A percentile compares a stretch with the other conserved stretches of the same genome.
phyloP scores from a whole-genome alignment of 2,329 filamentous ascomycete species.

The Calcarisporium arbuscula region DNA sequence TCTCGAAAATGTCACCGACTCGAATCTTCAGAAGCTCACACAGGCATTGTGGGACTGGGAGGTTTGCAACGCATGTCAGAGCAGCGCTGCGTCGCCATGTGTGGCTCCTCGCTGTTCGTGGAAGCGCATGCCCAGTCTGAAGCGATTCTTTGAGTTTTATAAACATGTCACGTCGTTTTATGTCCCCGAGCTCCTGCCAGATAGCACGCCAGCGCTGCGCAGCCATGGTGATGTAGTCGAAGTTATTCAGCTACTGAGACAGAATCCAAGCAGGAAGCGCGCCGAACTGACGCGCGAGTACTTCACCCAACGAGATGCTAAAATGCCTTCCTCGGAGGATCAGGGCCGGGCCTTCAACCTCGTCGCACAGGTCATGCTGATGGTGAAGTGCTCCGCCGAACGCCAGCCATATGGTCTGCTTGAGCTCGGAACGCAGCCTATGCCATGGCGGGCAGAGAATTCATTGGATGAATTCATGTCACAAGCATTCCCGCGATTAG shows the following conservation, averaged over 20 bases:
- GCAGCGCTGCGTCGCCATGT: too few species aligned
- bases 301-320: neutral
- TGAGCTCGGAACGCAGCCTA: conserved; percentile 1
- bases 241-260: neutral
- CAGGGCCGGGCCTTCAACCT: conserved; percentile 4
- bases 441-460: neutral
- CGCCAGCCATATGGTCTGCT: neutral
- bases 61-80: too few species aligned
- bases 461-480: conserved; percentile 1
- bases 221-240: neutral
- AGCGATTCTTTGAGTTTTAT: conserved; percentile 4
- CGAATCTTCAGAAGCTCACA: too few species aligned
- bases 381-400: conserved; percentile 2
- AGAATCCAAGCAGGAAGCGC: too few species aligned
- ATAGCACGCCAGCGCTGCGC: neutral
- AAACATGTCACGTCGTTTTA: neutral
- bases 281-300: too few species aligned
- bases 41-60: too few species aligned
- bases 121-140: neutral
- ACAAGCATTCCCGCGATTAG: neutral
- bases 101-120: neutral
- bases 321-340: neutral
- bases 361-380: conserved; percentile 1
- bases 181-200: neutral
- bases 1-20: too few species aligned